Percentiles rank a stretch among this genome's conserved stretches.
Evolutionary conservation across 305 asterid species (phyloP).

Genomic region (Solanum hybrid): DNA sequence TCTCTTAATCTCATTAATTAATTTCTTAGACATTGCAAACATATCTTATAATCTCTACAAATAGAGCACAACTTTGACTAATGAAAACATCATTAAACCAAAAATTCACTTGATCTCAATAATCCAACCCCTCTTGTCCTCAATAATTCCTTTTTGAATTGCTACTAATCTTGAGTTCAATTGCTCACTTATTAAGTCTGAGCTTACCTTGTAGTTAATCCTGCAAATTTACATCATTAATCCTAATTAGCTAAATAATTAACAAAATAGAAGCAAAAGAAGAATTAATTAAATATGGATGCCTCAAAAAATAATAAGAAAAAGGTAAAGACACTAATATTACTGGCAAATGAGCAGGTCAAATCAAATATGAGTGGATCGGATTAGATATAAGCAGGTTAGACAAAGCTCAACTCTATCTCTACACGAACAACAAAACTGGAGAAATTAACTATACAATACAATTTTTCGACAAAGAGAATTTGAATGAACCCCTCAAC

Average conservation of each 20-base stretch:
- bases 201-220: conserved; percentile 36
- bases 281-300: background rate
- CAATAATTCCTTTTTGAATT: conserved; percentile 45
- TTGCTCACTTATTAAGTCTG: conserved; percentile 25
- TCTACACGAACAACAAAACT: background rate
- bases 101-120: conserved; percentile 24
- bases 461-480: too few relatives aligned
- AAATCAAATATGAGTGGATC: background rate
- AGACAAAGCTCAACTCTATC: background rate
- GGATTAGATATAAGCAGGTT: background rate
- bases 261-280: background rate
- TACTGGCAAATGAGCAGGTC: background rate
- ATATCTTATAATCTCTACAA: background rate
- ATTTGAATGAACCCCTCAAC: background rate
- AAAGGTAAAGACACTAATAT: background rate
- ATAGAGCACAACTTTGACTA: background rate
- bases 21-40: background rate
- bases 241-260: background rate
- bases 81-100: background rate
- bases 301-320: background rate
- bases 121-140: conserved; percentile 61
- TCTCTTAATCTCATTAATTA: background rate
- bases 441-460: background rate
- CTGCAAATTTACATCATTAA: conserved; percentile 19
- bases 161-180: conserved; percentile 34